These are phyloP conservation scores for Lactuca sativa DNA, from an alignment of 129 eudicot species.

Conservation along the genomic window DNA sequence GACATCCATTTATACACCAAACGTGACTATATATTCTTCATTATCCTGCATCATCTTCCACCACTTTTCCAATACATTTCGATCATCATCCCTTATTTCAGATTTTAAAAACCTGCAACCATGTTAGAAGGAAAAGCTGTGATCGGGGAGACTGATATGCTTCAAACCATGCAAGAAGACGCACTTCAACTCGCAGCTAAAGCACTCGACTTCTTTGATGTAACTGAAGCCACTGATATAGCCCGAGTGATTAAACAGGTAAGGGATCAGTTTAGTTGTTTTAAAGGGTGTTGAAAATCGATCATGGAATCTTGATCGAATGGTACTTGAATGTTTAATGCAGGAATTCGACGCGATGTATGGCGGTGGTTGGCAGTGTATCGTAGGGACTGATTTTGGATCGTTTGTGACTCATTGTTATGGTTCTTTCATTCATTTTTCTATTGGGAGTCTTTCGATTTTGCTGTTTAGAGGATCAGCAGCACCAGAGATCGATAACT, in stretches of 20 bases:
- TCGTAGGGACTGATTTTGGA: slow-evolving; percentile 90
- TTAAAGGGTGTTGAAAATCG: not conserved
- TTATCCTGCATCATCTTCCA: slow-evolving; percentile 5
- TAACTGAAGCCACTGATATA: slow-evolving; percentile 73
- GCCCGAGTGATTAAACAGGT: slow-evolving; percentile 88
- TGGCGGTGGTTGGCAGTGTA: slow-evolving; percentile 96
- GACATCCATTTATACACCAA: slow-evolving; percentile 3
- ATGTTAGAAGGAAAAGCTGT: slow-evolving; percentile 94
- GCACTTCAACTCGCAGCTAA: slow-evolving; percentile 85
- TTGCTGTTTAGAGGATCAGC: slow-evolving; percentile 79
- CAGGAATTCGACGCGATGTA: slow-evolving; percentile 73
- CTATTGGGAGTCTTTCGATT: slow-evolving; percentile 73
- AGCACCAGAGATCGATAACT: slow-evolving; percentile 39
- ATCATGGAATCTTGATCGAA: not conserved
- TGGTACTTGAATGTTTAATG: slow-evolving; percentile 1
- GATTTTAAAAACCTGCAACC: not conserved
- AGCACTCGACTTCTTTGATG: slow-evolving; percentile 89
- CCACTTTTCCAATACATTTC: slow-evolving; percentile 8
- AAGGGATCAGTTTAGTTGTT: not conserved
- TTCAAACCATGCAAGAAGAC: slow-evolving; percentile 70
- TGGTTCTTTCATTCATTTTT: slow-evolving; percentile 81
- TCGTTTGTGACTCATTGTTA: slow-evolving; percentile 93
- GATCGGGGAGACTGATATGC: slow-evolving; percentile 86
- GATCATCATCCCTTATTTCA: slow-evolving; percentile 3
- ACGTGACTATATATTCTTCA: slow-evolving; percentile 22